A percentile compares a stretch with the other conserved stretches of the same genome.
Evolutionary conservation across 768 basidiomycete species (phyloP).

Genomic region (Chiua virens): DNA sequence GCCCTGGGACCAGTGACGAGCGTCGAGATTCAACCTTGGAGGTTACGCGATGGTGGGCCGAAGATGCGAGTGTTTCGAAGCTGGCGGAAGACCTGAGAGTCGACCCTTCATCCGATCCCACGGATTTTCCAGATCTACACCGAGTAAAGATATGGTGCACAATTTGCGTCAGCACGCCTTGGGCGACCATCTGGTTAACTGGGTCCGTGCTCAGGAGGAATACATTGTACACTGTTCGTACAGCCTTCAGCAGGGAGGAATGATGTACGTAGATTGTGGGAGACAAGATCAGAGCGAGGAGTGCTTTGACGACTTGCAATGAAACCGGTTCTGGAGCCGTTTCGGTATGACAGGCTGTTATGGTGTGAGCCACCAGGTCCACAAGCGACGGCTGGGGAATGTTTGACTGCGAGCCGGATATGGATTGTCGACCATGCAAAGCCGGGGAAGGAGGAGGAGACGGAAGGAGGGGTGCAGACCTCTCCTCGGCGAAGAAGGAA

Average conservation of each 20-base stretch:
- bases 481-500: constrained; percentile 87
- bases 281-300: constrained; percentile 87
- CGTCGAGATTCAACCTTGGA: constrained; percentile 10
- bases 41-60: constrained; percentile 1
- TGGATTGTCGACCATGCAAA: constrained; percentile 41
- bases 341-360: constrained; percentile 89
- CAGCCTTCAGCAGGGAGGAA: constrained; percentile 91
- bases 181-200: constrained; percentile 97
- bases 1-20: constrained; percentile 8
- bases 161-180: constrained; percentile 97
- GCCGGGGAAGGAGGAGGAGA: constrained; percentile 80
- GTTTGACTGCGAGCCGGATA: constrained; percentile 46
- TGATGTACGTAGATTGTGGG: constrained; percentile 89
- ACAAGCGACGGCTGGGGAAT: constrained; percentile 75
- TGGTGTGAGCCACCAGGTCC: constrained; percentile 91
- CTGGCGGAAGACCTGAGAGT: constrained; percentile 19
- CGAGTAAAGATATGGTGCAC: constrained; percentile 94
- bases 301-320: constrained; percentile 93
- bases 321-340: constrained; percentile 88
- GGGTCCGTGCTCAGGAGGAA: constrained; percentile 88
- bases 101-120: constrained; percentile 17
- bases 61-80: constrained; percentile 20
- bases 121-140: constrained; percentile 45
- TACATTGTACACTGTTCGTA: constrained; percentile 97
- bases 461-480: constrained; percentile 43